Evolutionary conservation across 2,329 filamentous ascomycete species (phyloP), one percentile per base, ranked within the genome.

Genomic region (Aspergillus amoenus): DNA sequence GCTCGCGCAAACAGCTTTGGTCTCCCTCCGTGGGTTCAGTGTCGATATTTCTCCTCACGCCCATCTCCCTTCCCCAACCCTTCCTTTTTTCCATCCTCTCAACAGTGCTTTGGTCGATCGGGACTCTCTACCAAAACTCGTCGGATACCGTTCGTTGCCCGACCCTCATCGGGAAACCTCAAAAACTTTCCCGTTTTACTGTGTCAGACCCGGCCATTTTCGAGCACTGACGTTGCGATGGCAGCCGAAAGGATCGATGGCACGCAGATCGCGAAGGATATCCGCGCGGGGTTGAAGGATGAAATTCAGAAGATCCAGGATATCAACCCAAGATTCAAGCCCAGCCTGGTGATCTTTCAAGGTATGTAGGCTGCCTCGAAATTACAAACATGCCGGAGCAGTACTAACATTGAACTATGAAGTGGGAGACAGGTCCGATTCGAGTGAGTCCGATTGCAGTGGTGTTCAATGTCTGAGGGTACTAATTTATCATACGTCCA

Each of bases 371-470:
- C 27, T 55, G 7, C 22, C 30, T 8, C 22, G 27, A 15, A 15
- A 15, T 32, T 11, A 42, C n/a, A 12, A 24, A 30, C 11, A 30
- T 17, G 32, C 3, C 13, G 42, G 21, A 40, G 43, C 18, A 42
- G 44, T 50, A 39, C 56, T 61, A 32, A 62, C 58, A 44, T 46
- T 52, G 22, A 4, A 18, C 21, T 55, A 55, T 59, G 56, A 61
- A 94, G 94, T 99, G 66, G 94, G 93, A 72, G 89, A 93, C 75
- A 88, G 94, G 68, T 91, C 90, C 65, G 94, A 99, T 79, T 97
- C 93, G 39, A 89, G 90, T 95, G 83, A 73, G 87, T 77, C 34
- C 54, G 27, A 48, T 65, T 55, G 24, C 43, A 45, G 32, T 47
- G 22, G 42, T 49, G 42, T 44, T 44, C 52, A 17, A 27, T 41